Percentiles rank a stretch among this genome's conserved stretches.
These are phyloP conservation scores for Shiraia bambusicola DNA, from an alignment of 2,329 filamentous ascomycete species.

Conservation along the genomic window DNA sequence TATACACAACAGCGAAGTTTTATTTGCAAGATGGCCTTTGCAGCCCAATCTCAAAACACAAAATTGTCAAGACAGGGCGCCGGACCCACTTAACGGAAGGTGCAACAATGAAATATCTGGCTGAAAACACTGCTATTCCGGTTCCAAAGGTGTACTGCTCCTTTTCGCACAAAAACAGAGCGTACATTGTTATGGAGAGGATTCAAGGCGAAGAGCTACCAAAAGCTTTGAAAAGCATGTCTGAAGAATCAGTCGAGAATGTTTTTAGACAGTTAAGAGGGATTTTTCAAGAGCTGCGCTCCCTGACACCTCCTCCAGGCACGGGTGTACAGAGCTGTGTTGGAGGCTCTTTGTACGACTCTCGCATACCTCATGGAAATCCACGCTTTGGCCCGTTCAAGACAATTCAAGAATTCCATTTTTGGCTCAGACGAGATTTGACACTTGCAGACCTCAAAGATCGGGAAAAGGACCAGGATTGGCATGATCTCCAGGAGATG, in stretches of 20 bases:
- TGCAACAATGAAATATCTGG: conserved; percentile 45
- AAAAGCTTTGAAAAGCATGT: conserved; percentile 18
- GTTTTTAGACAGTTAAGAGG: conserved; percentile 18
- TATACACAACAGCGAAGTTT: conserved; percentile 31
- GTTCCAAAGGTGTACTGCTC: conserved; percentile 50
- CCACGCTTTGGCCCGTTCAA: conserved; percentile 39
- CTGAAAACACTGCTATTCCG: conserved; percentile 47
- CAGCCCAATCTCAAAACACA: conserved; percentile 28
- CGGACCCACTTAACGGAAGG: conserved; percentile 43
- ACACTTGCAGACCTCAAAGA: no score
- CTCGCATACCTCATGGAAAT: conserved; percentile 22
- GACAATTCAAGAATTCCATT: conserved; percentile 42
- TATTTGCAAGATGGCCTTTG: conserved; percentile 24
- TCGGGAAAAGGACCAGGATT: no score
- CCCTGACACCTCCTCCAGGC: conserved; percentile 10
- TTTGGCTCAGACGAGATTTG: conserved; percentile 39
- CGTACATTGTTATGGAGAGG: conserved; percentile 52
- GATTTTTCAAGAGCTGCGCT: conserved; percentile 20
- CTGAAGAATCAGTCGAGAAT: conserved; percentile 14
- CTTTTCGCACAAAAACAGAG: conserved; percentile 45
- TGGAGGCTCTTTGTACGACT: conserved; percentile 29
- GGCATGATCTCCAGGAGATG: conserved; percentile 29
- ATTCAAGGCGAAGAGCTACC: conserved; percentile 35
- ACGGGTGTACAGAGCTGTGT: conserved; percentile 18
- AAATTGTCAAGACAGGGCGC: conserved; percentile 39